phyloP scores from a whole-genome alignment of 2,329 filamentous ascomycete genomes.

The Verruconis gallopava region DNA sequence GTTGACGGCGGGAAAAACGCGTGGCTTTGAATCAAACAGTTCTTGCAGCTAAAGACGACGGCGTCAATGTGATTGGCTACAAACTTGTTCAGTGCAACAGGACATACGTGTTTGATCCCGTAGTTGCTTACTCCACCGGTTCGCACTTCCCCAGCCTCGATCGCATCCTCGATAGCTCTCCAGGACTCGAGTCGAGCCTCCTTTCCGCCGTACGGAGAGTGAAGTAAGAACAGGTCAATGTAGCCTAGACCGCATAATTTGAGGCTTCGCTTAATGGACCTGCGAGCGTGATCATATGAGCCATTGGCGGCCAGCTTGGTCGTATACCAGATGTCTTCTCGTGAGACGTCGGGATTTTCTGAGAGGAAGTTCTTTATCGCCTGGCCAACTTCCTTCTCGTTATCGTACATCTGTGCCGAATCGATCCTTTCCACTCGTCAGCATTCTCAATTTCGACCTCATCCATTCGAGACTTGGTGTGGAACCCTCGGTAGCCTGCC shows the following conservation, averaged over 20 bases:
- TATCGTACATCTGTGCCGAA: slow-evolving; percentile 53
- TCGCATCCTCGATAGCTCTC: slow-evolving; percentile 64
- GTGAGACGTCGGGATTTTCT: slow-evolving; percentile 40
- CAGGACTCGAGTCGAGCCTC: slow-evolving; percentile 57
- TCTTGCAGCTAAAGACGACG: slow-evolving; percentile 57
- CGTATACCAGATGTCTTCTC: slow-evolving; percentile 67
- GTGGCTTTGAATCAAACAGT: slow-evolving; percentile 49
- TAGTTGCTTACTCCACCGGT: slow-evolving; percentile 69
- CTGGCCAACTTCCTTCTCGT: slow-evolving; percentile 56
- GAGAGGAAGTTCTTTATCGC: slow-evolving; percentile 49
- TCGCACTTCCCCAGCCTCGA: slow-evolving; percentile 55
- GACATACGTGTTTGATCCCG: slow-evolving; percentile 56
- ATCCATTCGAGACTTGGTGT: no score
- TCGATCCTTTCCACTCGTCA: slow-evolving; percentile 31
- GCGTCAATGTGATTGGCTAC: no score
- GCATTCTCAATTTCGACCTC: slow-evolving; percentile 14
- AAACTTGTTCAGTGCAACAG: no score
- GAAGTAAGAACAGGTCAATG: slow-evolving; percentile 67
- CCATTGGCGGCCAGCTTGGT: slow-evolving; percentile 60
- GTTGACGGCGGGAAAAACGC: slow-evolving; percentile 56
- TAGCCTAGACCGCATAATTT: slow-evolving; percentile 56
- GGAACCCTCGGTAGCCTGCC: slow-evolving; percentile 35
- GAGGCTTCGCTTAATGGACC: slow-evolving; percentile 52
- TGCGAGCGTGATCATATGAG: slow-evolving; percentile 53
- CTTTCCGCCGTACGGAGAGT: slow-evolving; percentile 65